Evolutionary conservation across 225 moss, liverwort and hornwort species (phyloP), one percentile per base, ranked within the genome.

Genomic region (Rhytidiadelphus loreus): DNA sequence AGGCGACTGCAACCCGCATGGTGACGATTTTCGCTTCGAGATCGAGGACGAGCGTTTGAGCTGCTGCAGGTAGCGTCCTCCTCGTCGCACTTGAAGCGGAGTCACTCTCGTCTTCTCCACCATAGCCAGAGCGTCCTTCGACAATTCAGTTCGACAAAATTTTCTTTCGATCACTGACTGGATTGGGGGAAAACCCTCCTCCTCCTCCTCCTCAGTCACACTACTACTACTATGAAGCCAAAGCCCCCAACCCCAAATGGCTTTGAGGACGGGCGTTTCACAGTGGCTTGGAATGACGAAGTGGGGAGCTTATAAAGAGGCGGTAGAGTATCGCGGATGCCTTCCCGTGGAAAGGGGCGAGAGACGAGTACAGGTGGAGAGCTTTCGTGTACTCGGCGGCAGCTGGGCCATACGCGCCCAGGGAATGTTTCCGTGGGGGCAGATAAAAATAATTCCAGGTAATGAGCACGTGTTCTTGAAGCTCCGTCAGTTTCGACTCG

Each of bases 31-130:
- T 32, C 58, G 85, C 89, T 85, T 93, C 7, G 74, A 12, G 44
- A 75, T 55, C 7, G 86, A 37, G 29, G 79, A 76, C 28, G 46
- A 11, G 52, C 77, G 88, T 32, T 73, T 88, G 85, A 91, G 74
- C 25, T 87, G 87, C 24, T 90, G 57, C 71, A 92, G 56, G 25
- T 85, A 87, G 7, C 84, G 88, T 9, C 86, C 88, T 39, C 90
- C 89, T 75, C 89, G 88, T 83, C 16, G 88, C 68, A 1, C 69
- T 71, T 80, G 75, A 26, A 93, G 65, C 68, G 86, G 18, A 53
- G 90, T 62, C 28, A 30, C 24, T 39, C 60, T 83, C 75, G 85
- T 6, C 87, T 92, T 90, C 30, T 89, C 93, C 85, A 92, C 90
- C 92, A 93, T 92, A 57, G 90, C 92, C 87, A 87, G 14, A 33